Evolutionary conservation across 163 green algal species (phyloP).

Genomic region (Scenedesmus sp.): DNA sequence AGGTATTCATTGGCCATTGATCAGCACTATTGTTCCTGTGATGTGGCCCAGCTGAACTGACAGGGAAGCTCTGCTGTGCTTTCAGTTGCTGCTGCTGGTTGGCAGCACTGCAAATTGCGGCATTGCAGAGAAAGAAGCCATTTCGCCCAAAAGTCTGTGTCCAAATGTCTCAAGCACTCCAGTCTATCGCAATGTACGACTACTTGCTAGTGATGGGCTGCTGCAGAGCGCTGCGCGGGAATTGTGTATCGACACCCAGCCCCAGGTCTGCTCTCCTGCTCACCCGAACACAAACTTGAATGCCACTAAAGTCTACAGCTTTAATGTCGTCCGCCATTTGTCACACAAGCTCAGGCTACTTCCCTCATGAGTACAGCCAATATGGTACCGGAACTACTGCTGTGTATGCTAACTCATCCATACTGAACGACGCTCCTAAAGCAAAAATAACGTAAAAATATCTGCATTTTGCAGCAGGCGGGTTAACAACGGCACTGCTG

Average conservation of each 20-base stretch:
- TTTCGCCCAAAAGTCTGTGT: neutral
- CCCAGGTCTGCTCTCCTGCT: neutral
- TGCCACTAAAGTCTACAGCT: slow-evolving; percentile 1
- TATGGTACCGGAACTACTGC: neutral
- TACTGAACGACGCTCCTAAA: neutral
- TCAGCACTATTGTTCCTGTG: neutral
- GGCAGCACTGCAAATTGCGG: neutral
- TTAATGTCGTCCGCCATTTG: neutral
- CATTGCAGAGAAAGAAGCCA: neutral
- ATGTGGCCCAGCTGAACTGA: neutral
- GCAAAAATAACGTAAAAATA: neutral
- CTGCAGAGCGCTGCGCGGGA: slow-evolving; percentile 1
- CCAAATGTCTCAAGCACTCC: too few species aligned
- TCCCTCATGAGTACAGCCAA: neutral
- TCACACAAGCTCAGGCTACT: neutral
- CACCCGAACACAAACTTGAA: slow-evolving; percentile 51
- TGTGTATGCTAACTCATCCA: neutral
- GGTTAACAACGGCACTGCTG: neutral
- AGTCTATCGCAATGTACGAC: neutral
- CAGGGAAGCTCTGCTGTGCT: neutral
- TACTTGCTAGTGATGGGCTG: neutral
- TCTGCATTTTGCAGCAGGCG: neutral
- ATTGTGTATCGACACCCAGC: neutral
- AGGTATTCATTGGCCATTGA: too few species aligned
- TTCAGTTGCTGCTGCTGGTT: slow-evolving; percentile 8